These are phyloP conservation scores for Albizia julibrissin DNA, from an alignment of 306 rosid genomes.

Conservation along the genomic window DNA sequence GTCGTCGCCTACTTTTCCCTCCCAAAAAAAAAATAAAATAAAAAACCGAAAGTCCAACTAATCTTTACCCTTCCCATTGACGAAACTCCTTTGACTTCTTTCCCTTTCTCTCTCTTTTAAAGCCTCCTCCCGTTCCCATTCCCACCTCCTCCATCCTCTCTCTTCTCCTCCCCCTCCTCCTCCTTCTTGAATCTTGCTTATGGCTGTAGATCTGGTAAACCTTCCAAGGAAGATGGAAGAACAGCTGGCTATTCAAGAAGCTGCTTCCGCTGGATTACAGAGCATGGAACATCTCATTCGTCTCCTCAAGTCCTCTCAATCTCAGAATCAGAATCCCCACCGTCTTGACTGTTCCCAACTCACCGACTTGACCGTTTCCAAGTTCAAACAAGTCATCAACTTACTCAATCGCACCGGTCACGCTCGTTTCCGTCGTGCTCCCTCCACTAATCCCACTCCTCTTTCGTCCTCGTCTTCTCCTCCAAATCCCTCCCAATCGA, in stretches of 20 bases:
- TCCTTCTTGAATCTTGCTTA: not conserved
- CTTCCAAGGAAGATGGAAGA: constrained; percentile 44
- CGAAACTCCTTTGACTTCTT: constrained; percentile 57
- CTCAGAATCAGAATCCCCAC: not conserved
- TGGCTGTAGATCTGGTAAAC: constrained; percentile 55
- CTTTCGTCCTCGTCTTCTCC: not conserved
- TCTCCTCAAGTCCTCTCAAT: constrained; percentile 44
- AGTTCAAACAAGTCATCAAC: constrained; percentile 67
- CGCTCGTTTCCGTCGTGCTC: constrained; percentile 87
- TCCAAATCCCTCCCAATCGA: not conserved
- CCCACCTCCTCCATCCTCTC: not conserved
- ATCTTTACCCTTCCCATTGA: constrained; percentile 52
- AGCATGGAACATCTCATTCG: constrained; percentile 76
- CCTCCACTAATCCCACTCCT: constrained; percentile 15
- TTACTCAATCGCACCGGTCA: constrained; percentile 80
- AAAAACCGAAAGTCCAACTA: constrained; percentile 33
- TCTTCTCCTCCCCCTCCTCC: too few species aligned
- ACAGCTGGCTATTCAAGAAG: constrained; percentile 64
- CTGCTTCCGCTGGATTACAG: constrained; percentile 63
- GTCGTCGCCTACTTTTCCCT: constrained; percentile 27
- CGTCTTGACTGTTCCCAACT: constrained; percentile 57
- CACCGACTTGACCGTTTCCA: constrained; percentile 73
- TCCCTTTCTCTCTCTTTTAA: constrained; percentile 38
- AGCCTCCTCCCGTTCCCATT: not conserved
- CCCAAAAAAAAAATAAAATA: too few species aligned